Evolutionary conservation across 2,329 filamentous ascomycete genomes (phyloP).

Genomic region (Biscogniauxia mediterranea): DNA sequence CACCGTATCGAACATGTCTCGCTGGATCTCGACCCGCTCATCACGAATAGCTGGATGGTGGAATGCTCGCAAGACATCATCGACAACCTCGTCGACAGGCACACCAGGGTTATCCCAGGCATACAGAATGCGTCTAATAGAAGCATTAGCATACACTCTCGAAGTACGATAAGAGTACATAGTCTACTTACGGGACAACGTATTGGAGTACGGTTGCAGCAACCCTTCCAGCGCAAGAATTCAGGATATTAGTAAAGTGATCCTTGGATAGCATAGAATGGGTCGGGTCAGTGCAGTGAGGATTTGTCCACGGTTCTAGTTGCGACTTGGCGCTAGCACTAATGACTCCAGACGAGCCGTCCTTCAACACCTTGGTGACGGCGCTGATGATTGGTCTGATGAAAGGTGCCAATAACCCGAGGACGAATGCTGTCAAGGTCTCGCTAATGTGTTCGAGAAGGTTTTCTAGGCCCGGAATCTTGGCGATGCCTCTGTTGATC

Average conservation of each 20-base stretch:
- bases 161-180: neutral
- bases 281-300: constrained; percentile 72
- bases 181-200: constrained; percentile 64
- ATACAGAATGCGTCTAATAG: constrained; percentile 71
- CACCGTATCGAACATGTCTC: constrained; percentile 85
- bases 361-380: constrained; percentile 80
- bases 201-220: constrained; percentile 80
- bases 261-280: constrained; percentile 84
- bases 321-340: constrained; percentile 70
- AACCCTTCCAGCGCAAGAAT: constrained; percentile 72
- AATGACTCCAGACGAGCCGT: constrained; percentile 73
- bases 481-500: constrained; percentile 82
- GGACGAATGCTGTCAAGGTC: constrained; percentile 85
- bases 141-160: constrained; percentile 19
- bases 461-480: constrained; percentile 85
- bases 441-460: constrained; percentile 94
- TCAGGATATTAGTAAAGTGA: constrained; percentile 77
- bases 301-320: constrained; percentile 77
- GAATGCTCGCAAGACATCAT: constrained; percentile 79
- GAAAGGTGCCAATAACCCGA: constrained; percentile 88
- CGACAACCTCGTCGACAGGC: constrained; percentile 76
- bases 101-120: constrained; percentile 89
- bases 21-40: constrained; percentile 73
- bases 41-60: constrained; percentile 87
- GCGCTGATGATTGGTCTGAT: constrained; percentile 87